A percentile compares a stretch with the other conserved stretches of the same genome.
These are phyloP conservation scores for Fragilaria crotonensis DNA, from an alignment of 108 stramenopile species.

Conservation along the genomic window DNA sequence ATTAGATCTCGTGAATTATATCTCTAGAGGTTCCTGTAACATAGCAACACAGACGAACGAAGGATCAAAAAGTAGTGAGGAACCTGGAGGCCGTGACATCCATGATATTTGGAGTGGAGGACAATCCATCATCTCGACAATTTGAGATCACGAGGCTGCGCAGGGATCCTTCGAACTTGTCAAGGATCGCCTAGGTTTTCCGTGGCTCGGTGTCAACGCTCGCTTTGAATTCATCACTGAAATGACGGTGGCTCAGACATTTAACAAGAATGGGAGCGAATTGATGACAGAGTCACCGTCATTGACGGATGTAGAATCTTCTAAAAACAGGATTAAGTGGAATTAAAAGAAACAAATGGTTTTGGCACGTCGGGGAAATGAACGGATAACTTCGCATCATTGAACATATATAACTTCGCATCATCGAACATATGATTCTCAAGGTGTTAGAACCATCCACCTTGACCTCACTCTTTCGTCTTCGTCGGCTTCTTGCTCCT, in stretches of 20 bases:
- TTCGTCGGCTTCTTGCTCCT: slow-evolving; percentile 67
- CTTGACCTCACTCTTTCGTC: no score
- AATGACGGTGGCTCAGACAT: slow-evolving; percentile 2
- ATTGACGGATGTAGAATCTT: background rate
- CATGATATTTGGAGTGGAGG: no score
- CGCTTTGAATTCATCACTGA: slow-evolving; percentile 81
- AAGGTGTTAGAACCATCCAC: background rate
- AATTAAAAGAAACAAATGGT: background rate
- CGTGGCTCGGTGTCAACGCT: slow-evolving; percentile 84
- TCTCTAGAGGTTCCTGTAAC: no score
- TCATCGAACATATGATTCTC: background rate
- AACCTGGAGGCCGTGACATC: no score
- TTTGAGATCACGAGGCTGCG: no score
- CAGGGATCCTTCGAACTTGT: slow-evolving; percentile 74
- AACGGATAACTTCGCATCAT: no score
- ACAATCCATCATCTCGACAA: no score
- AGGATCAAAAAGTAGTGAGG: no score
- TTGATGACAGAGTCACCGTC: slow-evolving; percentile 4
- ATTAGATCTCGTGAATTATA: no score
- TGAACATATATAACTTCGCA: background rate
- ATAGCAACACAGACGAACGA: no score
- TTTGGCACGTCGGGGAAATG: no score
- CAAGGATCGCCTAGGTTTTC: slow-evolving; percentile 81
- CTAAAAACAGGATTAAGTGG: background rate
- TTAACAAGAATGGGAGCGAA: background rate